Evolutionary conservation across 306 rosid genomes (phyloP).

Genomic region (Quillaja saponaria): DNA sequence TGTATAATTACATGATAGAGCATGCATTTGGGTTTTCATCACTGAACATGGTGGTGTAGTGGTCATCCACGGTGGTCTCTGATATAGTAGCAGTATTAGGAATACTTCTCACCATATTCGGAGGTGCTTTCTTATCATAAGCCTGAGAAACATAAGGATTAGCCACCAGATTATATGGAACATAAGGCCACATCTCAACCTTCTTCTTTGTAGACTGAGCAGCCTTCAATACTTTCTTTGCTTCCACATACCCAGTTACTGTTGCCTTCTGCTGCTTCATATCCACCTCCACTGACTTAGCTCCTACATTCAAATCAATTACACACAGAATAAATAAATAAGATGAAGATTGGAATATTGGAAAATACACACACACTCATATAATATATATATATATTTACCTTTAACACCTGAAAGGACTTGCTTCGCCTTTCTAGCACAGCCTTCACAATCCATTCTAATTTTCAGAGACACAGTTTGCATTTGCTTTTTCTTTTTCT

Average conservation of each 20-base stretch:
- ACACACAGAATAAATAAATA: neutral
- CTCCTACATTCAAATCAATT: slow-evolving; percentile 43
- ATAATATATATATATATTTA: slow-evolving; percentile 11
- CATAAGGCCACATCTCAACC: slow-evolving; percentile 95
- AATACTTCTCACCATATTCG: slow-evolving; percentile 82
- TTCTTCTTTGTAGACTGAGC: slow-evolving; percentile 91
- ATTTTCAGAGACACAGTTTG: slow-evolving; percentile 83
- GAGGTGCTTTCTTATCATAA: slow-evolving; percentile 95
- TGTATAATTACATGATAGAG: slow-evolving; percentile 55
- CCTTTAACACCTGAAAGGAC: slow-evolving; percentile 90
- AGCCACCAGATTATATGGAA: slow-evolving; percentile 73
- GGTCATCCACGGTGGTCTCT: slow-evolving; percentile 61
- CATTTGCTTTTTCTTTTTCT: slow-evolving; percentile 68
- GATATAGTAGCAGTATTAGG: slow-evolving; percentile 52
- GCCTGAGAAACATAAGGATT: slow-evolving; percentile 77
- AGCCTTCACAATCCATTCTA: slow-evolving; percentile 97
- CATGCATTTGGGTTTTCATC: slow-evolving; percentile 93
- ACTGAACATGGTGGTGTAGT: slow-evolving; percentile 60
- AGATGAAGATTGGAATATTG: neutral
- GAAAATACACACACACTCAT: too few relatives aligned
- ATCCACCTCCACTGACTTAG: slow-evolving; percentile 82
- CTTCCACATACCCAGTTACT: slow-evolving; percentile 78
- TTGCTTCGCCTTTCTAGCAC: slow-evolving; percentile 81
- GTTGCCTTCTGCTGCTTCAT: slow-evolving; percentile 92
- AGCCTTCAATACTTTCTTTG: slow-evolving; percentile 92